phyloP scores from a whole-genome alignment of 495 filamentous ascomycete species.

The Xylaria grammica region DNA sequence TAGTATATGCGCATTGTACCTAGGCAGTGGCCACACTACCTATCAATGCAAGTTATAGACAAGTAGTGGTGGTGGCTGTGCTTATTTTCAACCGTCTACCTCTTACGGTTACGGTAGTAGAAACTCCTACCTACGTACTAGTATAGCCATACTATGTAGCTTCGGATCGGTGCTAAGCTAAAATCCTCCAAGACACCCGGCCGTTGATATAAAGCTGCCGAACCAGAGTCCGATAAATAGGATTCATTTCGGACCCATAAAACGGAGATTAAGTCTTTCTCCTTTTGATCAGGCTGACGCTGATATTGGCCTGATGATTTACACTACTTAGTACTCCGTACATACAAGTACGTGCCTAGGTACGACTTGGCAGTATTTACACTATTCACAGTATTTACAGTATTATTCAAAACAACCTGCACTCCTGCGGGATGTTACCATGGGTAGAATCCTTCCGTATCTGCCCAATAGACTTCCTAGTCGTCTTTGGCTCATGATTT shows the following conservation, averaged over 20 bases:
- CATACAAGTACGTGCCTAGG: background rate
- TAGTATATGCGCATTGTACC: too few species aligned
- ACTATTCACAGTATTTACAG: too few species aligned
- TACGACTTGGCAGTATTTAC: too few species aligned
- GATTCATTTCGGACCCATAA: slow-evolving; percentile 12
- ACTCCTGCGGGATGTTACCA: slow-evolving; percentile 9
- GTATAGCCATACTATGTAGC: background rate
- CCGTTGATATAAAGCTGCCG: slow-evolving; percentile 11
- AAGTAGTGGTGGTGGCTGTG: background rate
- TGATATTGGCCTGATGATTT: background rate
- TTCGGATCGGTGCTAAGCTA: slow-evolving; percentile 10
- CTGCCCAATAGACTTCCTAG: background rate
- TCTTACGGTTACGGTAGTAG: background rate
- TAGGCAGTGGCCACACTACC: background rate
- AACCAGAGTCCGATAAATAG: slow-evolving; percentile 6
- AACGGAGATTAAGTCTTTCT: slow-evolving; percentile 21
- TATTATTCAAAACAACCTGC: background rate
- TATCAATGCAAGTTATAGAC: background rate
- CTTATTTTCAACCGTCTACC: background rate
- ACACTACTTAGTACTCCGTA: background rate
- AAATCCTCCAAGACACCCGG: slow-evolving; percentile 14
- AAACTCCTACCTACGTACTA: background rate
- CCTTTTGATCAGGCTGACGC: slow-evolving; percentile 12
- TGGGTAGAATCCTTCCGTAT: slow-evolving; percentile 8
- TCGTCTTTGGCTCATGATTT: too few species aligned